phyloP scores from a whole-genome alignment of 2,329 filamentous ascomycete genomes.

The Monosporascus sp. region DNA sequence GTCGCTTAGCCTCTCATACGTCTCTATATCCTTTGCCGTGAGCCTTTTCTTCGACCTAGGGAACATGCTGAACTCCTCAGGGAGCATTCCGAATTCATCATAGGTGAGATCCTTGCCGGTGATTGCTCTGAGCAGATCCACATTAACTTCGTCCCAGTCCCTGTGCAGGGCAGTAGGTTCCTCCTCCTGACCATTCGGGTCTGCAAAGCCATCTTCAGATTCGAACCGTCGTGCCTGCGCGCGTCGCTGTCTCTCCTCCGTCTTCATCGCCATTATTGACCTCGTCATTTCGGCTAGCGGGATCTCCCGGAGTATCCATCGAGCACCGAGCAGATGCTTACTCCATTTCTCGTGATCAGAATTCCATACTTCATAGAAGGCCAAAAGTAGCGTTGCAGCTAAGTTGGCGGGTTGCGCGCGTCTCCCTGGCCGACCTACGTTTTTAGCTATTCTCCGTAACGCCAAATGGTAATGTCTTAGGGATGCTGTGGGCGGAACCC shows the following conservation, averaged over 20 bases:
- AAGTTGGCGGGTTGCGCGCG: slow-evolving; percentile 74
- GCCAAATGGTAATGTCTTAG: slow-evolving; percentile 90
- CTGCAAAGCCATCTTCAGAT: neutral
- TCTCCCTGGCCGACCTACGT: slow-evolving; percentile 63
- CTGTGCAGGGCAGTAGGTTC: slow-evolving; percentile 20
- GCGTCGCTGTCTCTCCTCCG: slow-evolving; percentile 22
- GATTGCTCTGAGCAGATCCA: slow-evolving; percentile 35
- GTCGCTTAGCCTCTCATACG: slow-evolving; percentile 76
- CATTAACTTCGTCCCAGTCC: slow-evolving; percentile 32
- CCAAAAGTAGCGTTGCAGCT: slow-evolving; percentile 80
- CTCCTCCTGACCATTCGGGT: slow-evolving; percentile 7
- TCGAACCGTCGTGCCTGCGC: neutral
- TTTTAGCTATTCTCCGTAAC: slow-evolving; percentile 69
- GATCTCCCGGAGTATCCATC: slow-evolving; percentile 76
- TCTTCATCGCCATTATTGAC: slow-evolving; percentile 61
- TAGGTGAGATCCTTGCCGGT: slow-evolving; percentile 49
- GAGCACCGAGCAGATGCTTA: slow-evolving; percentile 80
- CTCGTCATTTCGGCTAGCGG: slow-evolving; percentile 70
- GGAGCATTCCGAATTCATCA: slow-evolving; percentile 43
- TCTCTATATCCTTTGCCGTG: slow-evolving; percentile 64
- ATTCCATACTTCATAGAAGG: slow-evolving; percentile 90
- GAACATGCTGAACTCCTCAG: slow-evolving; percentile 21
- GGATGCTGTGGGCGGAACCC: slow-evolving; percentile 69
- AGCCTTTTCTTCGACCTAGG: slow-evolving; percentile 25
- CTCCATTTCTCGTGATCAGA: slow-evolving; percentile 96